These are phyloP conservation scores for Gaultheria prostrata DNA, from an alignment of 148 eudicot species.

Conservation along the genomic window DNA sequence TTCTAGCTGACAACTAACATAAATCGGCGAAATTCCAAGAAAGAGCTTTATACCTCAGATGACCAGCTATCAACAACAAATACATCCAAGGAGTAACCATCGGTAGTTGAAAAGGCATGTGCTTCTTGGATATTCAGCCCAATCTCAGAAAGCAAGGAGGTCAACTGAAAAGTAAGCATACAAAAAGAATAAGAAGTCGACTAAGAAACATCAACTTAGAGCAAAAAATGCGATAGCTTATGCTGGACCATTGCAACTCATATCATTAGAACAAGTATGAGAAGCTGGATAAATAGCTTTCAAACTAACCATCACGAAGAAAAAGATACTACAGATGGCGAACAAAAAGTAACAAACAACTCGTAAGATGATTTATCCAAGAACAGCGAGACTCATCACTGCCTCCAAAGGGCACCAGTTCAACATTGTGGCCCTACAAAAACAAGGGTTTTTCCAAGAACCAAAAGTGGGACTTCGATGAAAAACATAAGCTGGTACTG, in stretches of 20 bases:
- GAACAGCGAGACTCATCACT: neutral
- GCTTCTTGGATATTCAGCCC: constrained; percentile 92
- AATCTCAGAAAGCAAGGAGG: constrained; percentile 76
- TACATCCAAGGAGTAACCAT: constrained; percentile 90
- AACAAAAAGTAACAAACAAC: neutral
- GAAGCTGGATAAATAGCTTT: constrained; percentile 2
- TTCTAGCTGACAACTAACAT: neutral
- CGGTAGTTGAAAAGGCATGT: constrained; percentile 86
- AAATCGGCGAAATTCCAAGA: neutral
- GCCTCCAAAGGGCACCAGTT: neutral
- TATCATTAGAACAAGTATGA: neutral
- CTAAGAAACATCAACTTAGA: neutral
- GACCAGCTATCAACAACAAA: constrained; percentile 85
- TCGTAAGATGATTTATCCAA: neutral
- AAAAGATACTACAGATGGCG: neutral
- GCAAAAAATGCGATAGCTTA: neutral
- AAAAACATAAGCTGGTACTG: neutral
- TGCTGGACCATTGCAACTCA: neutral
- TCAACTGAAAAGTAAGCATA: constrained; percentile 55
- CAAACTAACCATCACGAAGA: neutral
- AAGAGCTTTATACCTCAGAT: constrained; percentile 46
- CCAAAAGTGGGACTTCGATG: neutral
- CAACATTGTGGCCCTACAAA: neutral
- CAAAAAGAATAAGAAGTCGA: constrained; percentile 5
- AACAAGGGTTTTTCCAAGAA: constrained; percentile 1